Evolutionary conservation across 2,329 filamentous ascomycete species (phyloP).

Genomic region (Bertia moriformis): DNA sequence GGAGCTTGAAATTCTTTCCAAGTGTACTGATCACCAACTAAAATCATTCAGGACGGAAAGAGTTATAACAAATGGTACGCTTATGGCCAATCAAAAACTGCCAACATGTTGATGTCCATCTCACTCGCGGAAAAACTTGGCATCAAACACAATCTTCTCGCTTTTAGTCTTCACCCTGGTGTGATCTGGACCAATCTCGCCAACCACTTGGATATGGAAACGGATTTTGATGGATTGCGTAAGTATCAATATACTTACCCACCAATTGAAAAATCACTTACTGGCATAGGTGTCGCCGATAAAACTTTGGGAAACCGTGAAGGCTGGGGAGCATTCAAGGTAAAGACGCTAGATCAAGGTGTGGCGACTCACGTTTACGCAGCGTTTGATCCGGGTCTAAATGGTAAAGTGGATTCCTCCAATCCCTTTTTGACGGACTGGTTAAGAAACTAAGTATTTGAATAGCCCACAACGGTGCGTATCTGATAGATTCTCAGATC

Average conservation of each 20-base stretch:
- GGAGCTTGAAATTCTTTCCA: conserved; percentile 1
- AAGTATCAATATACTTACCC: background rate
- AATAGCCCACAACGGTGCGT: conserved; percentile 10
- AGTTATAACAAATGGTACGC: background rate
- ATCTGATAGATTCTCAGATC: conserved; percentile 13
- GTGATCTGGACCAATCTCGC: background rate
- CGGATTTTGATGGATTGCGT: background rate
- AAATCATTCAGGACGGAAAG: background rate
- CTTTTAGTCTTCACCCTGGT: background rate
- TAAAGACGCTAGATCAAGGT: background rate
- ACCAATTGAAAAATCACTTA: background rate
- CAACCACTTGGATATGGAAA: background rate
- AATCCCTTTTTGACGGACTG: background rate
- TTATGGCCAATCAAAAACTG: background rate
- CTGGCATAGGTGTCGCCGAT: background rate
- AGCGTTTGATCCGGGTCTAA: background rate
- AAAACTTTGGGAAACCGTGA: background rate
- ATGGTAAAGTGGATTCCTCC: background rate
- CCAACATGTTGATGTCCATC: background rate
- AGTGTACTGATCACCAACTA: no score
- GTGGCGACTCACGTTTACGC: background rate
- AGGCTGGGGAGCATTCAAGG: background rate
- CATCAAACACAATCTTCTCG: background rate
- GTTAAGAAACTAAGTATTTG: no score
- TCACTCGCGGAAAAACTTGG: background rate